These are phyloP conservation scores for Naegleria fowleri DNA, from an alignment of 208 protist species.

Conservation along the genomic window DNA sequence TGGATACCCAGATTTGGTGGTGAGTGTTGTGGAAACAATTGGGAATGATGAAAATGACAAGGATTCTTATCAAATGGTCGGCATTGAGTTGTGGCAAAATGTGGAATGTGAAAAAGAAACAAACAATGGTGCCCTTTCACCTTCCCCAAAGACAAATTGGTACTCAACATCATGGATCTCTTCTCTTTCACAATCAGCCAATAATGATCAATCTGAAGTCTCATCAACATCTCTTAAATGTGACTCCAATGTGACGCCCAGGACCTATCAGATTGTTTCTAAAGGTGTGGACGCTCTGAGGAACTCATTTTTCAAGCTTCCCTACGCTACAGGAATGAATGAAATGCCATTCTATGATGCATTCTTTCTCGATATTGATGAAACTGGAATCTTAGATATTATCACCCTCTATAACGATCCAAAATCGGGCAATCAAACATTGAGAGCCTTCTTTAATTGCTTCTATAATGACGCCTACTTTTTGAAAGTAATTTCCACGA, in stretches of 20 bases:
- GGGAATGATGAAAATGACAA: too few species aligned
- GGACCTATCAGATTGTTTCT: not conserved
- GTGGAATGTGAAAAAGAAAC: not conserved
- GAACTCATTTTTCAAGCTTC: not conserved
- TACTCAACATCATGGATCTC: not conserved
- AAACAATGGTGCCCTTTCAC: not conserved
- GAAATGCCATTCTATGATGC: not conserved
- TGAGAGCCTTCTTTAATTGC: not conserved
- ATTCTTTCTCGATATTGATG: conserved; percentile 14
- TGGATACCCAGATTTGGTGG: not conserved
- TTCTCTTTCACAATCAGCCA: not conserved
- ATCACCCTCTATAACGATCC: not conserved
- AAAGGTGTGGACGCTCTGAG: not conserved
- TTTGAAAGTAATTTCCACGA: not conserved
- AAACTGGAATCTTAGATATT: not conserved
- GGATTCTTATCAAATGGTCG: not conserved
- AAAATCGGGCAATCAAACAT: not conserved
- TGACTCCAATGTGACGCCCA: not conserved
- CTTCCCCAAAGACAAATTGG: not conserved
- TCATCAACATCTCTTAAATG: not conserved
- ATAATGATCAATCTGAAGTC: not conserved
- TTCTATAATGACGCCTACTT: conserved; percentile 6
- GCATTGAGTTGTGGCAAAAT: not conserved
- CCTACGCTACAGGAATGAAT: not conserved
- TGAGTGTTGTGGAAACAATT: not conserved